Evolutionary conservation across 352 stramenopile genomes (phyloP).

Genomic region (Globisporangium parvum): DNA sequence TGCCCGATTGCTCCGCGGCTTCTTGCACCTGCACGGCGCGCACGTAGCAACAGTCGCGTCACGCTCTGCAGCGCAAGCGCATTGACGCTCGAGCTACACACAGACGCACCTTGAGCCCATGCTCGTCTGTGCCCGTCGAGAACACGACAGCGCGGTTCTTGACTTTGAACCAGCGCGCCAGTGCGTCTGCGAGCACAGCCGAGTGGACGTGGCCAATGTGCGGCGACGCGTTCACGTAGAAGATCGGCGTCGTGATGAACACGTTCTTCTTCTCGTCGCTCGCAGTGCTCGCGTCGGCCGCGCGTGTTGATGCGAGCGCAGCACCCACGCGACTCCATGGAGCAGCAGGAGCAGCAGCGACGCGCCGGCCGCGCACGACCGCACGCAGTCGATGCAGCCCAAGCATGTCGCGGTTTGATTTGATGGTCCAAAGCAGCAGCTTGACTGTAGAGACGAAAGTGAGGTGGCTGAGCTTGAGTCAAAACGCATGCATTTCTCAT

Average conservation of each 20-base stretch:
- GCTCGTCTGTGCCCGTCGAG: conserved; percentile 98
- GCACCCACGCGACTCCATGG: too few relatives aligned
- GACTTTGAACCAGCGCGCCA: conserved; percentile 71
- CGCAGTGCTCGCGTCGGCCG: too few relatives aligned
- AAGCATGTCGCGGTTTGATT: too few relatives aligned
- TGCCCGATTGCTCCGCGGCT: conserved; percentile 83
- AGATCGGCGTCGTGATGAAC: conserved; percentile 97
- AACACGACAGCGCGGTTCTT: conserved; percentile 79
- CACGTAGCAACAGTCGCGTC: neutral
- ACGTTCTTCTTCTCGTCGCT: conserved; percentile 6
- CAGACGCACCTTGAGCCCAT: conserved; percentile 81
- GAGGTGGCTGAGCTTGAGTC: too few relatives aligned
- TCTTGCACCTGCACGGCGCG: conserved; percentile 77
- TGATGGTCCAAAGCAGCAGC: too few relatives aligned
- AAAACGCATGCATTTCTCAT: too few relatives aligned
- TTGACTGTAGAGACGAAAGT: too few relatives aligned
- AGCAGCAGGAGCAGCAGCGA: too few relatives aligned
- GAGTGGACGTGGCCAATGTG: conserved; percentile 99
- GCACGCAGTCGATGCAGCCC: too few relatives aligned
- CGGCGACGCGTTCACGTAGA: conserved; percentile 99
- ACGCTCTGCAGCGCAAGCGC: neutral
- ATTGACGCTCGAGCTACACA: neutral
- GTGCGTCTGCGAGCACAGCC: conserved; percentile 85
- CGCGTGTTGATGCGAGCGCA: too few relatives aligned
- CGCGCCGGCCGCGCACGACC: too few relatives aligned